phyloP scores from a whole-genome alignment of 768 basidiomycete genomes.

The Amylocystis lapponica region DNA sequence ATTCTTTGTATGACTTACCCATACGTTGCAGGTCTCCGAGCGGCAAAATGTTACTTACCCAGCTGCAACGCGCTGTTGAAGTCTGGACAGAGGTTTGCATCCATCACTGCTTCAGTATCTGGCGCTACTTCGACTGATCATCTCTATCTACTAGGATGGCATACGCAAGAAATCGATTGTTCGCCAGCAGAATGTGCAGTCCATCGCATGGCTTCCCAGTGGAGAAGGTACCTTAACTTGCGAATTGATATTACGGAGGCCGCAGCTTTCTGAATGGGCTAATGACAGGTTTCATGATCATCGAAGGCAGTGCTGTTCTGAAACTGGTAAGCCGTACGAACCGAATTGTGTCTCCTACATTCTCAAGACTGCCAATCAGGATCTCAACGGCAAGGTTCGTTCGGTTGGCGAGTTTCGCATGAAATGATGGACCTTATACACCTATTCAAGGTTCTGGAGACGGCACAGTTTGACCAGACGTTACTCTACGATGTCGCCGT shows the following conservation, averaged over 20 bases:
- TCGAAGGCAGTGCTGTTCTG: constrained; percentile 57
- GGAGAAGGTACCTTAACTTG: constrained; percentile 40
- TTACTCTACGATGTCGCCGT: constrained; percentile 66
- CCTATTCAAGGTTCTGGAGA: constrained; percentile 41
- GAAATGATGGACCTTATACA: background rate
- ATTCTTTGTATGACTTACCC: background rate
- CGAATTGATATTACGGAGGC: background rate
- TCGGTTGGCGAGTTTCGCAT: too few species aligned
- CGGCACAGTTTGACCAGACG: constrained; percentile 54
- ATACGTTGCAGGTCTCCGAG: constrained; percentile 50
- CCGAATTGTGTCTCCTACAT: too few species aligned
- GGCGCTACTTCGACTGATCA: too few species aligned
- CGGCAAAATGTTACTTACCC: constrained; percentile 57
- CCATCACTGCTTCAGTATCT: too few species aligned
- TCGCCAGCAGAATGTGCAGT: constrained; percentile 49
- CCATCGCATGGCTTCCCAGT: constrained; percentile 62
- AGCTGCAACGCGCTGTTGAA: constrained; percentile 57
- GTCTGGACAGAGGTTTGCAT: constrained; percentile 61
- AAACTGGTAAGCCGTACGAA: constrained; percentile 46
- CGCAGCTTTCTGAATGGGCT: background rate
- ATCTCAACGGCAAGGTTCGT: constrained; percentile 51
- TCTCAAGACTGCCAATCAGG: constrained; percentile 39
- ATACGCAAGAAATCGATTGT: constrained; percentile 63
- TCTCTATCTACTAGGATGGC: too few species aligned
- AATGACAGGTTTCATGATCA: constrained; percentile 58